A percentile compares a stretch with the other conserved stretches of the same genome.
These are phyloP conservation scores for Colletotrichum echinochloae DNA, from an alignment of 2,329 filamentous ascomycete genomes.

Conservation along the genomic window DNA sequence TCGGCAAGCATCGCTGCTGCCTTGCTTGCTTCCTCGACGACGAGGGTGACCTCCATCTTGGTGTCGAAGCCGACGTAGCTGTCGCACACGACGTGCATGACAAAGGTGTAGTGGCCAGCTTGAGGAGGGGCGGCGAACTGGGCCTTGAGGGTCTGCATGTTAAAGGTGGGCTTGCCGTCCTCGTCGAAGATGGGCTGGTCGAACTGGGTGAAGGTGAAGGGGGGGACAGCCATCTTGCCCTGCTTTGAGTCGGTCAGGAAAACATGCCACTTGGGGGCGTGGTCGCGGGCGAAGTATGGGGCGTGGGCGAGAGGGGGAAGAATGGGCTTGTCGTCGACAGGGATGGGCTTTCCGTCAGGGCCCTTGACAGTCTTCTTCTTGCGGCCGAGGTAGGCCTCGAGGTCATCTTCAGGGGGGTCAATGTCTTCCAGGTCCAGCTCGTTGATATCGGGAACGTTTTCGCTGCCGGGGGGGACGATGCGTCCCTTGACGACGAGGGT, in stretches of 20 bases:
- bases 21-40: conserved; percentile 90
- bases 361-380: conserved; percentile 75
- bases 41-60: conserved; percentile 88
- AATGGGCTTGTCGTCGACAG: conserved; percentile 72
- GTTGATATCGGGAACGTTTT: conserved; percentile 78
- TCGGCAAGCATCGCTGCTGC: conserved; percentile 84
- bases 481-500: conserved; percentile 96
- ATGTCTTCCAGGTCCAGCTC: conserved; percentile 88
- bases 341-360: conserved; percentile 66
- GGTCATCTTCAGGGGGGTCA: conserved; percentile 91
- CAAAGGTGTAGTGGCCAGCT: conserved; percentile 92
- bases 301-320: conserved; percentile 89
- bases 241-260: conserved; percentile 96
- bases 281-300: conserved; percentile 89
- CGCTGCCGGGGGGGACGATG: conserved; percentile 87
- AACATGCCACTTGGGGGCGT: conserved; percentile 91
- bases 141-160: conserved; percentile 96
- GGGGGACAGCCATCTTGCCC: conserved; percentile 95
- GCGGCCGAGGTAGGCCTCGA: conserved; percentile 85
- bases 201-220: conserved; percentile 94
- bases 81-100: conserved; percentile 93
- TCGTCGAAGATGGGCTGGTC: conserved; percentile 88
- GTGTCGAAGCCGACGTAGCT: conserved; percentile 95
- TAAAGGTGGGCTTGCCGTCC: conserved; percentile 87
- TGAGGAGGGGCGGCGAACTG: conserved; percentile 96